Base-by-base conservation (phyloP, 345 rosid genomes). In the Salix caprea region DNA sequence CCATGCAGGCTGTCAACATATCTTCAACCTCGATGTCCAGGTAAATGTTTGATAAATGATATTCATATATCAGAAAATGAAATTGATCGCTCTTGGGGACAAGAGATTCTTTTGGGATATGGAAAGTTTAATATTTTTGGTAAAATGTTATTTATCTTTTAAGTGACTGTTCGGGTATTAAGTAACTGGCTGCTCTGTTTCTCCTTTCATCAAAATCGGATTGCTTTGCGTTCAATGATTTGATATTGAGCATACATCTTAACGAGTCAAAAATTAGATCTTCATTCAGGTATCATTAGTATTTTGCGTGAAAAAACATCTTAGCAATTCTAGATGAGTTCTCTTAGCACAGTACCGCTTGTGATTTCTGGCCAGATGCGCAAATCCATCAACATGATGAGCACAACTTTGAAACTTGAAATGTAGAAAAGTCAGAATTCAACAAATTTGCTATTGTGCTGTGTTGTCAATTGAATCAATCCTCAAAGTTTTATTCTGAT, bases 11-110 rank as follows among this genome's bases (percentile, higher is more conserved):
- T 94, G 83, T 91, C 93, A 21, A 85, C 86, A 65, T 89, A 89
- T 76, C 97, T 95, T 64, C 96, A 90, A 83, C 99, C 99, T 15
- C 88, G 87, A 65, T 95, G 97, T 68, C 95, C 97, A 80, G 99
- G 99, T 95, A 79, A 80, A 81, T 67, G 28, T 71, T 80, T 76
- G 36, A 56, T 18, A 30, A 48, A 32, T 64, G 24, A 23, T 56
- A 28, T 18, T 73, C 56, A 23, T 66, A 52, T n/a, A 61, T 34
- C 52, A 13, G 26, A 9, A 15, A 36, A 37, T 9, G 54, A 70
- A 75, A 24, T 44, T 71, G 40, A 21, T 42, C 26, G 12, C 56
- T 67, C 62, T 23, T 73, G 21, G n/a, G 34, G 21, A 56, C 34
- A 46, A 71, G 23, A 19, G 12, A 42, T 42, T 56, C 26, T 67